phyloP scores from a whole-genome alignment of 345 rosid genomes.

The Eucalyptus curtisii region DNA sequence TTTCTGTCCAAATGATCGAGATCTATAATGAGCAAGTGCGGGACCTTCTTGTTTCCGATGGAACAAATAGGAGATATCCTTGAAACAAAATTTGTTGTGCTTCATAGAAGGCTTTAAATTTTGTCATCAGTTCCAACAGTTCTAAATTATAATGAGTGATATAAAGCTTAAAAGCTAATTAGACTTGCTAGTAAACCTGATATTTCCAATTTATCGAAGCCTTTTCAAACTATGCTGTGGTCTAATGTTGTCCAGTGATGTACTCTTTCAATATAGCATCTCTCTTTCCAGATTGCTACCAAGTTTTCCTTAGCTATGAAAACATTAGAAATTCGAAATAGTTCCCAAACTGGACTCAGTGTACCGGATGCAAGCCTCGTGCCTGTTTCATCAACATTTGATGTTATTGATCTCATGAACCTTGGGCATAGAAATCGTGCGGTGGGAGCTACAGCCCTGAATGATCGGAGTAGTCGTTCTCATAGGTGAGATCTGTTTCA shows the following conservation, averaged over 20 bases:
- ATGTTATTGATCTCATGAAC: slow-evolving; percentile 87
- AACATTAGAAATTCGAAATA: slow-evolving; percentile 89
- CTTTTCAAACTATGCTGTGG: not conserved
- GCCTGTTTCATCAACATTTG: slow-evolving; percentile 73
- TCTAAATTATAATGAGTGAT: not conserved
- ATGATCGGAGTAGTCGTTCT: slow-evolving; percentile 98
- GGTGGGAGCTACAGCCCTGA: slow-evolving; percentile 90
- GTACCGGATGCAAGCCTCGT: slow-evolving; percentile 90
- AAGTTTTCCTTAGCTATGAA: not conserved
- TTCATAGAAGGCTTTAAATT: not conserved
- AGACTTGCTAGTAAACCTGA: not conserved
- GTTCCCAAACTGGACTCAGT: slow-evolving; percentile 85
- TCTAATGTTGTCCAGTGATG: not conserved
- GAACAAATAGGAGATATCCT: slow-evolving; percentile 97
- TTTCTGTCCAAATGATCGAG: slow-evolving; percentile 96
- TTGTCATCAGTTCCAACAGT: not conserved
- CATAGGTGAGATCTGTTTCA: slow-evolving; percentile 49
- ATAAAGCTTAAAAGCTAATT: not conserved
- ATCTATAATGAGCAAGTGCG: slow-evolving; percentile 97
- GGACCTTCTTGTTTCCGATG: slow-evolving; percentile 80
- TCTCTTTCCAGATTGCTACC: slow-evolving; percentile 24
- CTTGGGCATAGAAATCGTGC: slow-evolving; percentile 86
- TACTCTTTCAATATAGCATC: not conserved
- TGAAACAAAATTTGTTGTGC: not conserved
- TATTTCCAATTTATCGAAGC: not conserved